phyloP scores from a whole-genome alignment of 768 basidiomycete genomes.

The Daedalea quercina region DNA sequence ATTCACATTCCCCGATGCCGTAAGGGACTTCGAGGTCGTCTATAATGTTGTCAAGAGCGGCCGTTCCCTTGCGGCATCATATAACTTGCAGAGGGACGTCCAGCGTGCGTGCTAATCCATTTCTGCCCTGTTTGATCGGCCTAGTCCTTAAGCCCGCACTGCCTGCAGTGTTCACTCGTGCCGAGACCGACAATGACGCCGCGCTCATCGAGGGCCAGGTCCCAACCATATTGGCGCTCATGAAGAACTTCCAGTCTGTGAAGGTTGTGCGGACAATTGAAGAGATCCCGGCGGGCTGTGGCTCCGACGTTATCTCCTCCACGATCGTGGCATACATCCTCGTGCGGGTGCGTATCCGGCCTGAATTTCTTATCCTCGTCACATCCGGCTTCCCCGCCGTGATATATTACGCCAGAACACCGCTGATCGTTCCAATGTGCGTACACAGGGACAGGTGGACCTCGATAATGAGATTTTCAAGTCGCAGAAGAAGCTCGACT shows the following conservation, averaged over 20 bases:
- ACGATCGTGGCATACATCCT: constrained; percentile 76
- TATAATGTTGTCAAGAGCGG: constrained; percentile 73
- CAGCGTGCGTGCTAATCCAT: constrained; percentile 48
- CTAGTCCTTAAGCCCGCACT: not conserved
- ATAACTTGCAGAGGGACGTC: constrained; percentile 81
- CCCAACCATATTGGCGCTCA: constrained; percentile 71
- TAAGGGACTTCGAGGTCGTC: constrained; percentile 80
- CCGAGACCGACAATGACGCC: constrained; percentile 56
- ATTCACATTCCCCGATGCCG: constrained; percentile 65
- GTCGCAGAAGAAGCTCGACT: constrained; percentile 82
- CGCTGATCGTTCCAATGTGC: too few species aligned
- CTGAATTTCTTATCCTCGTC: not conserved
- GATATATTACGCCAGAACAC: too few species aligned
- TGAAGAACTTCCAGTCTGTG: constrained; percentile 81
- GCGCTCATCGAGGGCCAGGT: constrained; percentile 65
- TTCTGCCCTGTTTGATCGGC: not conserved
- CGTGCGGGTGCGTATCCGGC: constrained; percentile 58
- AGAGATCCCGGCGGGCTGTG: constrained; percentile 86
- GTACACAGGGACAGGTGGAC: constrained; percentile 77
- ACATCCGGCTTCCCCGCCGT: not conserved
- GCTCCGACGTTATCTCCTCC: constrained; percentile 71
- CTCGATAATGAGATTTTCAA: constrained; percentile 83
- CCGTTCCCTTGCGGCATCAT: constrained; percentile 83
- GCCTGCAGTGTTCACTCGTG: constrained; percentile 66
- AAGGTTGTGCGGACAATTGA: constrained; percentile 54